Percentiles rank a stretch among this genome's conserved stretches.
Conservation (phyloP, 1,284 basidiomycete genomes). For the Puccinia polysora region DNA sequence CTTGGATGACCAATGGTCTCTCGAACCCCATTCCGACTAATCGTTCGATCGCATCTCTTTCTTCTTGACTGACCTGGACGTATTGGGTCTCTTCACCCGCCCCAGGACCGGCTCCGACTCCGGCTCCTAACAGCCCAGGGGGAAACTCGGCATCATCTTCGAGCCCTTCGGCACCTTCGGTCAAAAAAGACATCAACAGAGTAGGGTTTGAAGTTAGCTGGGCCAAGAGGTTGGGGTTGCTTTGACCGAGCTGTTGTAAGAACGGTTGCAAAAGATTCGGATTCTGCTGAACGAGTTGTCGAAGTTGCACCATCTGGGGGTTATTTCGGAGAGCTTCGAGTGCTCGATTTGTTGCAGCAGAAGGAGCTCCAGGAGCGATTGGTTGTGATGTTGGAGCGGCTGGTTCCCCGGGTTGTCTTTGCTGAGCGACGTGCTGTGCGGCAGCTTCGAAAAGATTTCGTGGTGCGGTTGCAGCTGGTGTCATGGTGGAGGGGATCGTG, state of each 20-base stretch:
- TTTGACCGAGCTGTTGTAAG: constrained; percentile 70
- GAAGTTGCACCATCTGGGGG: constrained; percentile 45
- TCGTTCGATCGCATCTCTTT: constrained; percentile 72
- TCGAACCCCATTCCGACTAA: constrained; percentile 80
- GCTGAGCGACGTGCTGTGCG: constrained; percentile 49
- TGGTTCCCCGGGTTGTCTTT: constrained; percentile 54
- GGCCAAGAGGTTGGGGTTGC: constrained; percentile 64
- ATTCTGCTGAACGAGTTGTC: constrained; percentile 66
- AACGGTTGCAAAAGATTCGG: constrained; percentile 71
- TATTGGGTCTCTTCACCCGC: constrained; percentile 28
- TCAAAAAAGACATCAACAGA: constrained; percentile 49
- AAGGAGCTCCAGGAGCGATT: constrained; percentile 44
- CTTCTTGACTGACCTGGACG: constrained; percentile 41
- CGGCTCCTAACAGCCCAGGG: constrained; percentile 21
- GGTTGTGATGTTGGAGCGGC: constrained; percentile 52
- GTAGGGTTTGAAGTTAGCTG: constrained; percentile 49
- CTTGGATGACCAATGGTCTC: constrained; percentile 70
- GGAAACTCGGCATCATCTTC: constrained; percentile 46
- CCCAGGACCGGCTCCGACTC: neutral
- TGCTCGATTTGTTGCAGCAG: constrained; percentile 50
- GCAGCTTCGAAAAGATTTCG: constrained; percentile 71
- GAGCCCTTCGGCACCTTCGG: constrained; percentile 47
- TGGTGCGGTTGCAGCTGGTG: constrained; percentile 52
- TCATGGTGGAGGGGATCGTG: constrained; percentile 51
- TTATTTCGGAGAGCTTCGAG: constrained; percentile 53